Evolutionary conservation across 2,329 filamentous ascomycete species (phyloP).

Genomic region (Botryotinia calthae): DNA sequence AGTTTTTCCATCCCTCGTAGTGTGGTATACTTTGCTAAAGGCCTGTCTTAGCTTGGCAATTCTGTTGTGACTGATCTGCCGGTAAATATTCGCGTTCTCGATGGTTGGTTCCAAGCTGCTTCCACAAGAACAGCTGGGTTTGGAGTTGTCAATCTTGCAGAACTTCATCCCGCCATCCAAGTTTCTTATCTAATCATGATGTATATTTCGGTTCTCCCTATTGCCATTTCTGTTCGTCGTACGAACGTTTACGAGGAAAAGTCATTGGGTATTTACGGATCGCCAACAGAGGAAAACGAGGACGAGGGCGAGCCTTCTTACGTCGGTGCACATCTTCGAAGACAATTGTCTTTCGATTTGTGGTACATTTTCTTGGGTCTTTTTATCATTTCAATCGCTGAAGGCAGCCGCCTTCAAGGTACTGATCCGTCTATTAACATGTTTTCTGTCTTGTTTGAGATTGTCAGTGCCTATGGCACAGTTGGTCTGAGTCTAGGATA

Average conservation of each 20-base stretch:
- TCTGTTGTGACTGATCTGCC: constrained; percentile 65
- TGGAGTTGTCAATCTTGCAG: constrained; percentile 71
- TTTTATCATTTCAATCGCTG: constrained; percentile 88
- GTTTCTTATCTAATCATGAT: constrained; percentile 98
- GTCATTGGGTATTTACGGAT: constrained; percentile 70
- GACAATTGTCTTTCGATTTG: constrained; percentile 92
- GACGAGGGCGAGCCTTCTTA: constrained; percentile 68
- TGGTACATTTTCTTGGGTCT: constrained; percentile 96
- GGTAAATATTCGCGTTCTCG: constrained; percentile 72
- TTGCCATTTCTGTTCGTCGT: constrained; percentile 88
- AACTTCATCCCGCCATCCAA: constrained; percentile 85
- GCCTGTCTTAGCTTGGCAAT: constrained; percentile 60
- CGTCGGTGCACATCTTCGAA: constrained; percentile 84
- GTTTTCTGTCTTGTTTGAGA: constrained; percentile 75
- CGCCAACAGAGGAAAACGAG: constrained; percentile 47
- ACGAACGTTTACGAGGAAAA: constrained; percentile 97
- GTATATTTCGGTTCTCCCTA: constrained; percentile 97
- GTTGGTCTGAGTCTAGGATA: constrained; percentile 90
- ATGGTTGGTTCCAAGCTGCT: constrained; percentile 86
- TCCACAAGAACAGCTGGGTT: constrained; percentile 91
- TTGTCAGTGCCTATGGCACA: constrained; percentile 89
- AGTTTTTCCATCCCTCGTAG: constrained; percentile 40
- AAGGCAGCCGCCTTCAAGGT: constrained; percentile 67
- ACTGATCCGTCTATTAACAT: constrained; percentile 60
- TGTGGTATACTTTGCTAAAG: constrained; percentile 22